phyloP scores from a whole-genome alignment of 768 basidiomycete species.

The Leccinum boreale region DNA sequence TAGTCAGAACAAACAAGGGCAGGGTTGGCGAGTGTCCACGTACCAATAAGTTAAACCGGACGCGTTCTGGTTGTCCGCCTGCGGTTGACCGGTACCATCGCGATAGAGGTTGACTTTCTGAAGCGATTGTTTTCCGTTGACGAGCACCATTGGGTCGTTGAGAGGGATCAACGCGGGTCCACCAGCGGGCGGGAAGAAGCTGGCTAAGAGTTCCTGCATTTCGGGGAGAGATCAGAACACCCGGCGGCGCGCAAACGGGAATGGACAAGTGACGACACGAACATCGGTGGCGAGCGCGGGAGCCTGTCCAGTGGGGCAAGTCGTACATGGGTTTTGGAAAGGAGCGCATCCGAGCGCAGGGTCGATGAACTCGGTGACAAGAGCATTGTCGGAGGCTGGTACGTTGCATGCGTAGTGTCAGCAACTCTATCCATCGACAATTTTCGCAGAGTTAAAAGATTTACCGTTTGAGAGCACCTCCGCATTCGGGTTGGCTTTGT shows the following conservation, averaged over 20 bases:
- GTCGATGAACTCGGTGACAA: slow-evolving; percentile 24
- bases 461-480: slow-evolving; percentile 23
- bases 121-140: slow-evolving; percentile 23
- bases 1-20: neutral
- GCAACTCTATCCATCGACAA: neutral
- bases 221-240: neutral
- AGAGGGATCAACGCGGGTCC: slow-evolving; percentile 25
- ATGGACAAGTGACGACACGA: neutral
- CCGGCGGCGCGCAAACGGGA: neutral
- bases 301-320: slow-evolving; percentile 17
- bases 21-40: neutral
- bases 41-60: slow-evolving; percentile 23
- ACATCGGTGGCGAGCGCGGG: slow-evolving; percentile 26
- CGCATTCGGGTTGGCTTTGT: slow-evolving; percentile 23
- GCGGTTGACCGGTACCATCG: slow-evolving; percentile 25
- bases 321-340: slow-evolving; percentile 26
- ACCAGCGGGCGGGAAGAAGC: slow-evolving; percentile 23
- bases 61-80: slow-evolving; percentile 21
- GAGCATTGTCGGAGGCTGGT: slow-evolving; percentile 26
- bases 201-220: slow-evolving; percentile 22
- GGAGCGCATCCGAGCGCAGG: slow-evolving; percentile 24
- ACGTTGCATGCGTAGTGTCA: neutral
- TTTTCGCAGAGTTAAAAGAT: neutral
- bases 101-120: slow-evolving; percentile 28
- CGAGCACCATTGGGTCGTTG: slow-evolving; percentile 26